Evolutionary conservation across 2,329 filamentous ascomycete species (phyloP).

Genomic region (Davidsoniella virescens): DNA sequence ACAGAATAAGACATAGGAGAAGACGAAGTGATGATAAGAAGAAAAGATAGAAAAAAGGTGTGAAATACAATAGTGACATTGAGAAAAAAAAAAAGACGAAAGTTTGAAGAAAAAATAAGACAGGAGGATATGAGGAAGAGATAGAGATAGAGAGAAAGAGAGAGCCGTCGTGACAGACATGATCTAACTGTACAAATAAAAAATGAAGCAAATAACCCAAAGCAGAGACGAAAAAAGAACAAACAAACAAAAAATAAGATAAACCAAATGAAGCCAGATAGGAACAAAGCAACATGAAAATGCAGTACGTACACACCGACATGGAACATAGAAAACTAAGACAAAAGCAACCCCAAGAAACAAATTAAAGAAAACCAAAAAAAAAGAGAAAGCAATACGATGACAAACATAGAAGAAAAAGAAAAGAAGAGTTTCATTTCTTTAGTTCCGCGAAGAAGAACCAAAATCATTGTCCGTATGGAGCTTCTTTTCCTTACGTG

Average conservation of each 20-base stretch:
- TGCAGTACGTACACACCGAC: background rate
- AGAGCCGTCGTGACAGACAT: background rate
- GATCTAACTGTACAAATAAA: too few species aligned
- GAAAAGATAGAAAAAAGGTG: background rate
- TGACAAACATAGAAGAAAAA: background rate
- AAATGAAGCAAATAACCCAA: background rate
- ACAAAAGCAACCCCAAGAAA: slow-evolving; percentile 1
- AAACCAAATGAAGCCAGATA: too few species aligned
- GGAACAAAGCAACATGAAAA: background rate
- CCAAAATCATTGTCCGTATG: slow-evolving; percentile 42
- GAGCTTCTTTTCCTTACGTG: slow-evolving; percentile 64
- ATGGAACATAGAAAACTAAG: slow-evolving; percentile 3
- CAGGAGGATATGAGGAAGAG: background rate
- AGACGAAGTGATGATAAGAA: background rate
- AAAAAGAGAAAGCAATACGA: background rate
- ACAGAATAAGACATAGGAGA: background rate
- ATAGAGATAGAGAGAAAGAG: background rate
- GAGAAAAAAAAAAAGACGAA: too few species aligned
- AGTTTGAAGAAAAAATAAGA: background rate
- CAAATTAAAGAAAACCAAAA: background rate
- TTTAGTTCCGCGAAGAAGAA: slow-evolving; percentile 4
- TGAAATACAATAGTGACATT: slow-evolving; percentile 1
- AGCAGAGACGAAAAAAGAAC: too few species aligned
- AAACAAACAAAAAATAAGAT: background rate
- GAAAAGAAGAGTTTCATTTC: background rate